Conservation (phyloP, 345 rosid species). For the Durio zibethinus region DNA sequence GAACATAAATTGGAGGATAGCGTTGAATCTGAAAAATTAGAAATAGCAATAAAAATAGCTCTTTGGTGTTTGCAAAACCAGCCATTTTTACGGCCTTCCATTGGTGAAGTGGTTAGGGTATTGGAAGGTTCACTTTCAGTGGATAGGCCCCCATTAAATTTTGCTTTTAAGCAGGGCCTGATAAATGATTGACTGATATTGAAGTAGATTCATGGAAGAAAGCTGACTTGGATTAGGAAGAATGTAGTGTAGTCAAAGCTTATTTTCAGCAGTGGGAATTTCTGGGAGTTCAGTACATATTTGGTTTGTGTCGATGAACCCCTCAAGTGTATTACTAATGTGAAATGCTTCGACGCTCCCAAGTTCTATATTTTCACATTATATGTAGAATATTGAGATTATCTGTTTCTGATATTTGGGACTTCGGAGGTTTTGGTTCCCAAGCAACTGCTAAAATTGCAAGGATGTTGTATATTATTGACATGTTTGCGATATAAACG, state of each 20-base stretch:
- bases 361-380: not conserved
- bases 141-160: slow-evolving; percentile 36
- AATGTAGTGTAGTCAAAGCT: not conserved
- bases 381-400: not conserved
- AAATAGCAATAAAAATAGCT: slow-evolving; percentile 31
- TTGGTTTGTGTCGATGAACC: slow-evolving; percentile 9
- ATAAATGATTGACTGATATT: not conserved
- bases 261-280: not conserved
- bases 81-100: slow-evolving; percentile 41
- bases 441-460: not conserved
- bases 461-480: not conserved
- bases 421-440: not conserved
- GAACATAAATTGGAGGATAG: slow-evolving; percentile 19
- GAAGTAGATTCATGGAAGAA: slow-evolving; percentile 15
- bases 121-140: slow-evolving; percentile 43
- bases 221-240: slow-evolving; percentile 11
- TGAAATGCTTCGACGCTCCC: not conserved
- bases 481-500: not conserved
- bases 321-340: slow-evolving; percentile 10
- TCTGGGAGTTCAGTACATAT: slow-evolving; percentile 10
- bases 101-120: slow-evolving; percentile 40
- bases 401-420: not conserved
- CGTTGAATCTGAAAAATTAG: slow-evolving; percentile 23
- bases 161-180: slow-evolving; percentile 16
- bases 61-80: slow-evolving; percentile 42